Base-by-base conservation (phyloP, 495 filamentous ascomycete genomes). In the Schizothecium vesticola region DNA sequence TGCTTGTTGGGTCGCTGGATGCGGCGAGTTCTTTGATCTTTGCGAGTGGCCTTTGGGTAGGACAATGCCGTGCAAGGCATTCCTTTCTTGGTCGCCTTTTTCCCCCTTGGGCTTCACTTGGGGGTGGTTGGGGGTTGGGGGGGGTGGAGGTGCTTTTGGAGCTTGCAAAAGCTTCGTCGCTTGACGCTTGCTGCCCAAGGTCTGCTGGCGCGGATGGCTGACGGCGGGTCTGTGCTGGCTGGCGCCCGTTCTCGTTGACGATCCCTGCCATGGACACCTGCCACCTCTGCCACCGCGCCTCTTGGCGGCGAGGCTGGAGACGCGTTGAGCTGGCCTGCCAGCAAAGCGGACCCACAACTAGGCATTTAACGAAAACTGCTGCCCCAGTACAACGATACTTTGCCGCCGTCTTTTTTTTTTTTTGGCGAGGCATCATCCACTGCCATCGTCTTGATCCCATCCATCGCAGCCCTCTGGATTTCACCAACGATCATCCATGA, bases 1-100 rank as follows among this genome's bases (percentile, higher is more conserved):
- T 24, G 36, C 67, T 77, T 75, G 75, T 77, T 69, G 66, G 31
- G 7, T 67, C 51, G 55, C 69, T 71, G 73, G 75, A 75, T 75
- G 73, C 73, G 72, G 73, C 72, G 67, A 12, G n/a, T 59, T 61
- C 73, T 75, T 75, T 75, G 73, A 71, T 59, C 19, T 22, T 57
- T 28, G 19, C 56, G 28, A 19, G 58, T 21, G 21, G 57, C 4
- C 69, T 72, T 73, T 19, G 19, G 43, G 74, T 67, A 72, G 69
- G 65, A 69, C 69, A 65, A 62, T 65, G 68, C 61, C 33, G 36
- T 64, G 51, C 24, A n/a, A 43, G 12, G 29, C 69, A 69, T 67
- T 25, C 33, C 29, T 67, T 69, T 71, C 69, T 64, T 65, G 9
- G 24, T 60, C 9, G 43, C 64, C 59, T 67, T 67, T 60, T 70